Evolutionary conservation across 345 rosid species (phyloP).

Genomic region (Murraya koenigii): DNA sequence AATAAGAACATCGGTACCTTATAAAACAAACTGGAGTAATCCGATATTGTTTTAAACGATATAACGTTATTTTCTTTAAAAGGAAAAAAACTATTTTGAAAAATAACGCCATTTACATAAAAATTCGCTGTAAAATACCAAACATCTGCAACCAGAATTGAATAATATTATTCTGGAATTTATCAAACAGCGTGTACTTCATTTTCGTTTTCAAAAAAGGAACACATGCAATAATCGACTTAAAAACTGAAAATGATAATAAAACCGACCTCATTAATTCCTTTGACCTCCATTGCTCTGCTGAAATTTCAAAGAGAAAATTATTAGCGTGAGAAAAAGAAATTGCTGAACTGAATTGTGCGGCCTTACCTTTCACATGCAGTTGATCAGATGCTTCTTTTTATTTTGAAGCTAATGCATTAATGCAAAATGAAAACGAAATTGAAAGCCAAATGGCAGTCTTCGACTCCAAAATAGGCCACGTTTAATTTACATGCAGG

Average conservation of each 20-base stretch:
- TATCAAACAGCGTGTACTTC: no score
- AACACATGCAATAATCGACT: not conserved
- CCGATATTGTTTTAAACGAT: no score
- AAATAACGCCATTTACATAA: no score
- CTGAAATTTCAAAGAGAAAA: not conserved
- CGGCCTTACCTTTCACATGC: not conserved
- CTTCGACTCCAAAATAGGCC: not conserved
- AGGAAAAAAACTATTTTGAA: no score
- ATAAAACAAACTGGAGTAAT: no score
- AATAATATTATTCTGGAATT: no score
- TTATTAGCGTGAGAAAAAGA: not conserved
- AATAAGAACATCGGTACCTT: no score
- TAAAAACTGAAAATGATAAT: not conserved
- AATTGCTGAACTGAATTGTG: not conserved
- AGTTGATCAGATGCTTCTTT: not conserved
- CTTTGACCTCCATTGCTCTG: not conserved
- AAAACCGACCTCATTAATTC: not conserved
- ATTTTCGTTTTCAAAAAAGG: no score
- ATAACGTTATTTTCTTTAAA: no score
- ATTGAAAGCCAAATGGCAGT: not conserved
- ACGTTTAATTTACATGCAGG: not conserved
- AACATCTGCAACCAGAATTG: no score
- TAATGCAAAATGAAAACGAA: not conserved
- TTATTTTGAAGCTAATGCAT: not conserved
- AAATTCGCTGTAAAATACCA: no score